These are phyloP conservation scores for Clarireedia paspali DNA, from an alignment of 2,329 filamentous ascomycete genomes.

Conservation along the genomic window DNA sequence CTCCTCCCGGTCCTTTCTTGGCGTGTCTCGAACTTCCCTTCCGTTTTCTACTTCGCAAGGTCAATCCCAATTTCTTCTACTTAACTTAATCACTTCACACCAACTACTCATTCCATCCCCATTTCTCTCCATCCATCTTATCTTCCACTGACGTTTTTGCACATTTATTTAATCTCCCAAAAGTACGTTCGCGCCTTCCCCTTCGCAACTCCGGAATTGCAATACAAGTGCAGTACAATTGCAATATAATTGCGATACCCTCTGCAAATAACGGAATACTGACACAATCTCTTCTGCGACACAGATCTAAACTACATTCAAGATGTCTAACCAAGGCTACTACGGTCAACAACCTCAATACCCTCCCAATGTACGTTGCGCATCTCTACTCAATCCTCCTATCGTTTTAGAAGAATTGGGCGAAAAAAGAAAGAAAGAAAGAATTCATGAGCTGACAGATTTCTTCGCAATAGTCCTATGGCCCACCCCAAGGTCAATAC, in stretches of 20 bases:
- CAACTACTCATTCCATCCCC: background rate
- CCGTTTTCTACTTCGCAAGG: background rate
- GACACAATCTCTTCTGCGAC: background rate
- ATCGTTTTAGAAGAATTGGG: too few relatives aligned
- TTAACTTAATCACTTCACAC: background rate
- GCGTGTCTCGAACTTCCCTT: background rate
- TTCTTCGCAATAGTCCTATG: slow-evolving; percentile 6
- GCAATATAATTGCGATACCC: background rate
- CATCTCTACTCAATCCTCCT: background rate
- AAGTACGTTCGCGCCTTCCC: background rate
- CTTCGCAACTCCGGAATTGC: too few relatives aligned
- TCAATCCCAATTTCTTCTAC: background rate
- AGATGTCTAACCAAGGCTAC: slow-evolving; percentile 26
- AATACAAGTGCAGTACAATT: background rate
- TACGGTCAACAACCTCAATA: slow-evolving; percentile 30
- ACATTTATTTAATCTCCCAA: background rate
- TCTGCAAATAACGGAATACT: background rate
- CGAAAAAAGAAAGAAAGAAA: too few relatives aligned
- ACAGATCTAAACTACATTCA: background rate
- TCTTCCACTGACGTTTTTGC: too few relatives aligned
- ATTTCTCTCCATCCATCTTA: background rate
- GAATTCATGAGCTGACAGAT: background rate
- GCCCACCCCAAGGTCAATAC: slow-evolving; percentile 17
- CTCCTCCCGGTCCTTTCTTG: background rate
- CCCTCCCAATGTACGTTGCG: slow-evolving; percentile 16